These are phyloP conservation scores for Irpex sp. DNA, from an alignment of 1,284 basidiomycete species.

Conservation along the genomic window DNA sequence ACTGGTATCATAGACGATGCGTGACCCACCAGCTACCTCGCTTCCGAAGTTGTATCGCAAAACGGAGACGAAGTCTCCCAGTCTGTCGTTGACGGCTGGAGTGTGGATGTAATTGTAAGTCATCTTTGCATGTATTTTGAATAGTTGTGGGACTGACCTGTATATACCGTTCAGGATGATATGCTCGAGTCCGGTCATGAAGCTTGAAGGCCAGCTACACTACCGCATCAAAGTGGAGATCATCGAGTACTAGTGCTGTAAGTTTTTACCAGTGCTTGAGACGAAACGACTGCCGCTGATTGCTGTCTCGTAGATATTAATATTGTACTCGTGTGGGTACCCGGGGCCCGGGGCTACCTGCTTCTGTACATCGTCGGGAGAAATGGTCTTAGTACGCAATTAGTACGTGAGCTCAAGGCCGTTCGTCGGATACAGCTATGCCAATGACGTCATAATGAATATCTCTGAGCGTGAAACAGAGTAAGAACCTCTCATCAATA, in stretches of 20 bases:
- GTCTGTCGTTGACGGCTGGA: slow-evolving; percentile 91
- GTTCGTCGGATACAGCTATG: no score
- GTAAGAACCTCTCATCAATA: slow-evolving; percentile 59
- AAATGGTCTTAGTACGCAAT: no score
- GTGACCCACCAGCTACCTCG: slow-evolving; percentile 82
- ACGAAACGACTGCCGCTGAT: no score
- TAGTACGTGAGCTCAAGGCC: no score
- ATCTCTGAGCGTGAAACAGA: no score
- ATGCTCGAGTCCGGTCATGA: slow-evolving; percentile 66
- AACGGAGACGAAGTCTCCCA: slow-evolving; percentile 68
- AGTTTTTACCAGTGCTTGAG: no score
- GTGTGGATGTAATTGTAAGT: slow-evolving; percentile 85
- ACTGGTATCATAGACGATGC: slow-evolving; percentile 75
- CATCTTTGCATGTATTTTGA: slow-evolving; percentile 15
- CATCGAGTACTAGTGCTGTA: slow-evolving; percentile 49
- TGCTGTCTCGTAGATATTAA: no score
- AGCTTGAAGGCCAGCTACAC: slow-evolving; percentile 61
- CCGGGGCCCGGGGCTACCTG: no score
- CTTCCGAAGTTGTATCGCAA: slow-evolving; percentile 85
- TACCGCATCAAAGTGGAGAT: slow-evolving; percentile 51
- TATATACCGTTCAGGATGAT: slow-evolving; percentile 51
- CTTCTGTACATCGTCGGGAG: no score
- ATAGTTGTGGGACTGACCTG: background rate
- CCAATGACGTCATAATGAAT: no score
- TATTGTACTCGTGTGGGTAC: no score